A percentile compares a stretch with the other conserved stretches of the same genome.
Evolutionary conservation across 2,329 filamentous ascomycete genomes (phyloP).

Genomic region (Verticillium alfalfae): DNA sequence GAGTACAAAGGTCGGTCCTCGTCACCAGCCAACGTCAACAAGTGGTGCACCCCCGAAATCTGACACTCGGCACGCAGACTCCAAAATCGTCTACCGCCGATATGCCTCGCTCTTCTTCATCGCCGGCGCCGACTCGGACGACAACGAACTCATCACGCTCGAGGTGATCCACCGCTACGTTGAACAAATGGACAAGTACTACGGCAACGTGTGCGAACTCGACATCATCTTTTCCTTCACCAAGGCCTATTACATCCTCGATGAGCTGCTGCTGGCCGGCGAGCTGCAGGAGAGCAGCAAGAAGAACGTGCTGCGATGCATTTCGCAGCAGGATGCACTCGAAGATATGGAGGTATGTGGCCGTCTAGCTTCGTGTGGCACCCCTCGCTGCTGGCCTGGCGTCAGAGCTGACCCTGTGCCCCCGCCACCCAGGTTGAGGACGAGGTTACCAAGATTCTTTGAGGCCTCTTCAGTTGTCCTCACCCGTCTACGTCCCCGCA

Average conservation of each 20-base stretch:
- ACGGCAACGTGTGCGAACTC: conserved; percentile 98
- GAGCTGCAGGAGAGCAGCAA: conserved; percentile 99
- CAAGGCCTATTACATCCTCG: conserved; percentile 98
- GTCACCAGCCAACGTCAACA: background rate
- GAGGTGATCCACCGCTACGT: conserved; percentile 99
- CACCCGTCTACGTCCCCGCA: background rate
- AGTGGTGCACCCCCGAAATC: background rate
- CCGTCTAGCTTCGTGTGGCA: background rate
- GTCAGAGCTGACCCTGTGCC: conserved; percentile 41
- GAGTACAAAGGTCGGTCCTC: conserved; percentile 85
- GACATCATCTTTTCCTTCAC: conserved; percentile 99
- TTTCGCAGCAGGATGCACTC: conserved; percentile 92
- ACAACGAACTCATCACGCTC: conserved; percentile 97
- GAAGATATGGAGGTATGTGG: conserved; percentile 93
- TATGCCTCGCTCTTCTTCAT: conserved; percentile 99
- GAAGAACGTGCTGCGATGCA: conserved; percentile 95
- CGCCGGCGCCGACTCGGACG: conserved; percentile 90
- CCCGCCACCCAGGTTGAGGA: conserved; percentile 66
- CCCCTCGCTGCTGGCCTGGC: conserved; percentile 3
- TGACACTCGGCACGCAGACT: conserved; percentile 53
- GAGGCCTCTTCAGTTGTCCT: conserved; percentile 25
- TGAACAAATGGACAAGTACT: conserved; percentile 99
- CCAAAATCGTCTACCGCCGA: conserved; percentile 96
- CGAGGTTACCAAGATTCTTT: conserved; percentile 88
- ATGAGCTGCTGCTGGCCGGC: conserved; percentile 89